Base-by-base conservation (phyloP, 768 basidiomycete genomes). In the Kwoniella sp. region DNA sequence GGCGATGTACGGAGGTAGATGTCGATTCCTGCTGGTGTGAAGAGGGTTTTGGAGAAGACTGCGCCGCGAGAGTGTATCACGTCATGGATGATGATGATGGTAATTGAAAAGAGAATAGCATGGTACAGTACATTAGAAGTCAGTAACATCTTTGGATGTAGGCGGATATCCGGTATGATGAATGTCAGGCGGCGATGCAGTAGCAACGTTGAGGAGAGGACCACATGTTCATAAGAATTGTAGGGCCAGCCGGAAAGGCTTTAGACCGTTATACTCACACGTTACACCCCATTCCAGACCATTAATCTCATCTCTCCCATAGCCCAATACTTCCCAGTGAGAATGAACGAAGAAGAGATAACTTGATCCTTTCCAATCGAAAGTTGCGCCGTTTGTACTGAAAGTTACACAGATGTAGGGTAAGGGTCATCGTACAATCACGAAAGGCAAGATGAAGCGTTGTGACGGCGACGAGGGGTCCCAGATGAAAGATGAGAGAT, bases 1-100 rank as follows among this genome's bases (percentile, higher is more conserved):
- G 68, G 58, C 2, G 64, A 48, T 8, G 62, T 30, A 13, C 78
- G 70, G 51, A 79, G 55, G 64, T 83, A 83, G 51, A 83, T 78
- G 67, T 83, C 83, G 21, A 83, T 69, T 0, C 83, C 83, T 21
- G 82, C 80, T 6, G 83, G 82, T 0, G 83, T 83, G 77, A 83
- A 83, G 17, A 83, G 73, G 12, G 83, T 83, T 64, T 77, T 80
- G 33, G 82, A 82, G 71, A 83, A 83, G 72, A 76, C 83, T 70
- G 15, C 9, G 33, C 10, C 26, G 21, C 13, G 6, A 13, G 6
- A 13, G 6, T 33, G 33, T 33, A 13, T 33, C 13, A 6, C 13
- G 33, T 33, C 33, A 13, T 33, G 13, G 6, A 33, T 6, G 33
- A 33, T 33, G 33, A 33, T 6, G 6, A 13, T 33, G 13, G 7